Evolutionary conservation across 495 filamentous ascomycete species (phyloP).

Genomic region (Pseudevernia furfuracea): DNA sequence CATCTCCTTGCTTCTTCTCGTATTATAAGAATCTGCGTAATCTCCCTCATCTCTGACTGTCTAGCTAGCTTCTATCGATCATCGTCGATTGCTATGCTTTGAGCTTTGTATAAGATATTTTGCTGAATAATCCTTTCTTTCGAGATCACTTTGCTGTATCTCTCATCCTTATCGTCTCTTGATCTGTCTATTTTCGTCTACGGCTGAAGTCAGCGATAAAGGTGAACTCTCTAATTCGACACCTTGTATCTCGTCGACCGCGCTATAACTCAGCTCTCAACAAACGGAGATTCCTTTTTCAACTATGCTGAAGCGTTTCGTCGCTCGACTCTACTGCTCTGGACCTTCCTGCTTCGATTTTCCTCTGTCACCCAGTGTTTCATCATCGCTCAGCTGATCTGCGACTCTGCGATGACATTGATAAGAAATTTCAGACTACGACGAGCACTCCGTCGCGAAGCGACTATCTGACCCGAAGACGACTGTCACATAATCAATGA

Average conservation of each 20-base stretch:
- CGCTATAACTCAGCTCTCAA: conserved; percentile 1
- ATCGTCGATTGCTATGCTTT: background rate
- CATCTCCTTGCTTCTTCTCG: background rate
- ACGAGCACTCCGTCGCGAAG: conserved; percentile 7
- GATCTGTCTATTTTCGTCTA: background rate
- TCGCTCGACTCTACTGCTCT: conserved; percentile 6
- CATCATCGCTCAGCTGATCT: conserved; percentile 1
- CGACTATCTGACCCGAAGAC: background rate
- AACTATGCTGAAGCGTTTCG: background rate
- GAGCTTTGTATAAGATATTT: background rate
- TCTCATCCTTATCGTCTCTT: background rate
- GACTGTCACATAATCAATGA: background rate
- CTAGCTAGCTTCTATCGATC: background rate
- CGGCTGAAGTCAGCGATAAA: background rate
- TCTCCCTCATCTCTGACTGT: background rate
- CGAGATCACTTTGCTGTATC: background rate
- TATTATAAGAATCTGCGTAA: background rate
- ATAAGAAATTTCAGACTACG: background rate
- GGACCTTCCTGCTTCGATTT: background rate
- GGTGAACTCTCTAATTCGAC: conserved; percentile 1
- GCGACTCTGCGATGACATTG: background rate
- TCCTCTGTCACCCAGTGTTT: background rate
- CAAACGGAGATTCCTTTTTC: conserved; percentile 4
- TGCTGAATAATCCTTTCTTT: background rate
- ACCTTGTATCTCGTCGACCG: background rate